Evolutionary conservation across 441 rosid genomes (phyloP).

Genomic region (Dalechampia spathulata): DNA sequence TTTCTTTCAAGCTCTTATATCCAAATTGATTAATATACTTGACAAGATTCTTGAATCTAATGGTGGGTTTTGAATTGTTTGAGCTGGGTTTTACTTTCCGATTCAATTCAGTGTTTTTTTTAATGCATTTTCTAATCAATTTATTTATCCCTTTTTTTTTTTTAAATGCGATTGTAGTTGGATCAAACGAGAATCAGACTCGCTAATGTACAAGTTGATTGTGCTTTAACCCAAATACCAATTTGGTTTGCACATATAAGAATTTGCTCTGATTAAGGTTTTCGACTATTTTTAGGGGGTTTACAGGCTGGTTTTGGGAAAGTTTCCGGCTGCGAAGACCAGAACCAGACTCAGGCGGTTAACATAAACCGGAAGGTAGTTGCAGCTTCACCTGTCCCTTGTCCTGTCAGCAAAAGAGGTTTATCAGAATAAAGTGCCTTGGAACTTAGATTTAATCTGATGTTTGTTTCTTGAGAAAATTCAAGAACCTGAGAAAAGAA

Average conservation of each 20-base stretch:
- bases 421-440: no score
- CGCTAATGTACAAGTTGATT: conserved; percentile 38
- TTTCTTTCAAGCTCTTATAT: conserved; percentile 16
- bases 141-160: conserved; percentile 24
- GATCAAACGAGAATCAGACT: conserved; percentile 72
- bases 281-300: conserved; percentile 30
- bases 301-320: conserved; percentile 45
- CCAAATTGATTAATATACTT: conserved; percentile 7
- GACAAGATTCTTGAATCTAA: conserved; percentile 12
- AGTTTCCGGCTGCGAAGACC: conserved; percentile 27
- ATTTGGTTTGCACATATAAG: no score
- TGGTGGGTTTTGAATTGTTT: conserved; percentile 30
- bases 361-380: conserved; percentile 54
- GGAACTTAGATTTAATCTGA: no score
- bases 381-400: conserved; percentile 43
- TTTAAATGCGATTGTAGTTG: conserved; percentile 36
- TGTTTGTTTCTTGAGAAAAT: no score
- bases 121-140: conserved; percentile 10
- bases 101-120: no score
- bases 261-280: no score
- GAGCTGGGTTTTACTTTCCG: no score
- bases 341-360: conserved; percentile 60
- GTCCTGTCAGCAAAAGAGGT: conserved; percentile 4
- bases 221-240: not conserved
- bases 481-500: no score